Conservation (phyloP, 2,329 filamentous ascomycete genomes). For the Pseudophaeomoniella oleicola region DNA sequence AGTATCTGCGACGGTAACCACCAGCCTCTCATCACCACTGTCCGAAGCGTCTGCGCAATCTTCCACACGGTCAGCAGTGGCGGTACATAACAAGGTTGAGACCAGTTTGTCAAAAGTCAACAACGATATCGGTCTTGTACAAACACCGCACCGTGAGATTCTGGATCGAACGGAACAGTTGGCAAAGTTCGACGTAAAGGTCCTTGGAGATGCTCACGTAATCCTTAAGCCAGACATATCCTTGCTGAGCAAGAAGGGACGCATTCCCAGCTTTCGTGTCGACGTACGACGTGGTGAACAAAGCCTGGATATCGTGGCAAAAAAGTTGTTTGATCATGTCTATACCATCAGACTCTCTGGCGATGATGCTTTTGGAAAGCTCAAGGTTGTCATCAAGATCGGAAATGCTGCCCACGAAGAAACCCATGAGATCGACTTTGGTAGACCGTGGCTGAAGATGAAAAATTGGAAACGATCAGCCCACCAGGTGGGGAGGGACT, state of each 20-base stretch:
- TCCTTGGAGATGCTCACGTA: conserved; percentile 39
- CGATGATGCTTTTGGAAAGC: conserved; percentile 31
- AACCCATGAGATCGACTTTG: conserved; percentile 24
- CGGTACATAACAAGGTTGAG: neutral
- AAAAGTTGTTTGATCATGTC: conserved; percentile 36
- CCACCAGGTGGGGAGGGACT: conserved; percentile 21
- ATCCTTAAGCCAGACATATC: conserved; percentile 33
- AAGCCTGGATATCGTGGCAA: conserved; percentile 28
- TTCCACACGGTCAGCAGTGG: neutral
- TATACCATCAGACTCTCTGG: conserved; percentile 36
- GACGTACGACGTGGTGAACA: conserved; percentile 29
- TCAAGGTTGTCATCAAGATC: conserved; percentile 33
- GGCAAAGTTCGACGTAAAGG: conserved; percentile 35
- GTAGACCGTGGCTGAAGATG: conserved; percentile 31
- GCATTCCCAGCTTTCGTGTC: conserved; percentile 30
- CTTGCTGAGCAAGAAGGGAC: conserved; percentile 26
- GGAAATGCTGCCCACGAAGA: conserved; percentile 20
- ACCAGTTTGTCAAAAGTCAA: neutral
- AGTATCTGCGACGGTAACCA: neutral
- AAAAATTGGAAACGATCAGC: conserved; percentile 29
- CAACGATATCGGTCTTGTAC: neutral
- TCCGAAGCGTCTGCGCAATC: neutral
- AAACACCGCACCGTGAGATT: neutral
- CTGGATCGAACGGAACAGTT: conserved; percentile 6
- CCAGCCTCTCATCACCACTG: neutral